A percentile compares a stretch with the other conserved stretches of the same genome.
These are phyloP conservation scores for Hypholoma sublateritium DNA, from an alignment of 768 basidiomycete species.

Conservation along the genomic window DNA sequence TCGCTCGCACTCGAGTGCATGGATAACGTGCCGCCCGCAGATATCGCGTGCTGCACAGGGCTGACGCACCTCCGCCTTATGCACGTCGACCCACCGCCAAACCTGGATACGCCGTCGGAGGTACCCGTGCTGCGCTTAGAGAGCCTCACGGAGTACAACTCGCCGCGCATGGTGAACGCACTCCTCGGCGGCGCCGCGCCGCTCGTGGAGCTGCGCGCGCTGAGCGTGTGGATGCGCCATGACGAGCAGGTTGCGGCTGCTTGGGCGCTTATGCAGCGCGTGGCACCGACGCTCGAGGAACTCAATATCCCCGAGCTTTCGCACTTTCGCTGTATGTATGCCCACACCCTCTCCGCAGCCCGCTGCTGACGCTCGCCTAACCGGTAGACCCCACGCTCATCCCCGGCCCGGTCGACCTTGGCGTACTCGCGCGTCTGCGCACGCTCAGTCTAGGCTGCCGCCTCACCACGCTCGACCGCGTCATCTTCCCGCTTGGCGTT, in stretches of 20 bases:
- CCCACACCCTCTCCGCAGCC: too few species aligned
- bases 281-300: slow-evolving; percentile 4
- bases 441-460: background rate
- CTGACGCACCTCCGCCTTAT: slow-evolving; percentile 3
- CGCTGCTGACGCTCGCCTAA: background rate
- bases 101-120: background rate
- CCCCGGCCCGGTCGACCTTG: slow-evolving; percentile 9
- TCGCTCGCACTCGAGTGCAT: slow-evolving; percentile 4
- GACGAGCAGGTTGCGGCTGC: slow-evolving; percentile 1
- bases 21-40: background rate
- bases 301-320: slow-evolving; percentile 9
- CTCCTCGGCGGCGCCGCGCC: background rate
- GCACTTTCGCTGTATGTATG: slow-evolving; percentile 6
- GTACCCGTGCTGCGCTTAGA: background rate
- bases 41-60: background rate
- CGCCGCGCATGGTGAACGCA: background rate
- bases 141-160: background rate
- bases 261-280: slow-evolving; percentile 7
- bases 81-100: background rate
- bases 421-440: background rate
- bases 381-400: slow-evolving; percentile 3
- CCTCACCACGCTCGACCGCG: slow-evolving; percentile 5
- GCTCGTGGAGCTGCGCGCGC: background rate
- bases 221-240: slow-evolving; percentile 11
- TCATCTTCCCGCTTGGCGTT: slow-evolving; percentile 9